These are phyloP conservation scores for Carex scoparia DNA, from an alignment of 176 grass and related monocot species.

Conservation along the genomic window DNA sequence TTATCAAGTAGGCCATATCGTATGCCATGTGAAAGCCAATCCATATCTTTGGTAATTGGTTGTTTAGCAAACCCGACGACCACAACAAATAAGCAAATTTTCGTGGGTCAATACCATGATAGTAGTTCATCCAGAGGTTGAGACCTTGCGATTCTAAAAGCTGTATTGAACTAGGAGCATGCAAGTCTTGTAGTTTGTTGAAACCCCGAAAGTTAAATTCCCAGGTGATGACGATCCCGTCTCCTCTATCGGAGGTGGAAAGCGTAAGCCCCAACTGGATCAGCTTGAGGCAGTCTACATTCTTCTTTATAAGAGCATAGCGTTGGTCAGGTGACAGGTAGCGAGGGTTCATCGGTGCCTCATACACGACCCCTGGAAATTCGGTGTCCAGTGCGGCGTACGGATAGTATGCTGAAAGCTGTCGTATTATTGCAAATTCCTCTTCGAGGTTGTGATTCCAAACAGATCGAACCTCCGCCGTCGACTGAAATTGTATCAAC, in stretches of 20 bases:
- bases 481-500: neutral
- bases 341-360: conserved; percentile 22
- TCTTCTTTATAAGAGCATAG: conserved; percentile 48
- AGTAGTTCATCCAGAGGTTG: neutral
- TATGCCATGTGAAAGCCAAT: neutral
- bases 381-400: conserved; percentile 72
- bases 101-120: neutral
- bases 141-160: conserved; percentile 30
- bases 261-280: conserved; percentile 70
- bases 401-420: conserved; percentile 45
- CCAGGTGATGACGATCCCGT: conserved; percentile 29
- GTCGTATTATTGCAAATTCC: conserved; percentile 56
- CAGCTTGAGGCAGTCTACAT: conserved; percentile 61
- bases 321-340: conserved; percentile 36
- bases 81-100: neutral
- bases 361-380: conserved; percentile 64
- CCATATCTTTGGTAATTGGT: neutral
- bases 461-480: conserved; percentile 47
- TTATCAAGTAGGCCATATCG: too few species aligned
- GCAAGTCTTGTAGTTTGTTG: conserved; percentile 38
- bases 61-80: conserved; percentile 1
- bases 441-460: conserved; percentile 63
- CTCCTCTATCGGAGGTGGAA: conserved; percentile 18
- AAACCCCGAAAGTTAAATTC: conserved; percentile 75
- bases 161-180: conserved; percentile 52